phyloP scores from a whole-genome alignment of 306 rosid species.

The Dryas octopetala region DNA sequence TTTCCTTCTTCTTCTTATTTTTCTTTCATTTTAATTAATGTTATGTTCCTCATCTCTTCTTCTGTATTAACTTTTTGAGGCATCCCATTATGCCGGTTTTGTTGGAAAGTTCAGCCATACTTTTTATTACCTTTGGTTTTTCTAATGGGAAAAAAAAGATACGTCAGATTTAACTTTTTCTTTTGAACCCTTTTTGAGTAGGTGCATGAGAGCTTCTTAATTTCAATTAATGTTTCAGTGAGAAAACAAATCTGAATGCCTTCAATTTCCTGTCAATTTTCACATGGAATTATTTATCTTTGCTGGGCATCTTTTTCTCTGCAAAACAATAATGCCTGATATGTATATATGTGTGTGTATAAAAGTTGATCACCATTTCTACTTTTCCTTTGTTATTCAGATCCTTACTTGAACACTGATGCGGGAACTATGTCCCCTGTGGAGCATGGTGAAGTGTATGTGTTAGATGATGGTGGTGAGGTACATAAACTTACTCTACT shows the following conservation, averaged over 20 bases:
- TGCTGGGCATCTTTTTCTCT: background rate
- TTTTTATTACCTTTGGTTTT: background rate
- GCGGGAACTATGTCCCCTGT: conserved; percentile 98
- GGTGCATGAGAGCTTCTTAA: background rate
- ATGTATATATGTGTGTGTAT: too few relatives aligned
- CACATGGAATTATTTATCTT: background rate
- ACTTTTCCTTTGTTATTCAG: conserved; percentile 38
- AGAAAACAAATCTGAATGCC: conserved; percentile 8
- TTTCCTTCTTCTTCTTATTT: conserved; percentile 13
- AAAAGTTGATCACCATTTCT: background rate
- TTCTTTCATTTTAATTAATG: background rate
- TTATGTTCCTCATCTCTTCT: background rate
- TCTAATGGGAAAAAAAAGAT: background rate
- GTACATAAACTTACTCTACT: conserved; percentile 38
- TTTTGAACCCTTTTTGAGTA: background rate
- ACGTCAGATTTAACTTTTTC: conserved; percentile 8
- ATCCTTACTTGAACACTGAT: conserved; percentile 97
- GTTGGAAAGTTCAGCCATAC: conserved; percentile 12
- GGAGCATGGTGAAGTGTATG: conserved; percentile 95
- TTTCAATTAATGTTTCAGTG: background rate
- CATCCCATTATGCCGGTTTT: background rate
- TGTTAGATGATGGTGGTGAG: conserved; percentile 97
- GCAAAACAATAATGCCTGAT: background rate
- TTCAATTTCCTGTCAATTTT: background rate
- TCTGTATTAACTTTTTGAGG: conserved; percentile 11